phyloP scores from a whole-genome alignment of 108 stramenopile genomes.

The Nitzschia inconspicua region DNA sequence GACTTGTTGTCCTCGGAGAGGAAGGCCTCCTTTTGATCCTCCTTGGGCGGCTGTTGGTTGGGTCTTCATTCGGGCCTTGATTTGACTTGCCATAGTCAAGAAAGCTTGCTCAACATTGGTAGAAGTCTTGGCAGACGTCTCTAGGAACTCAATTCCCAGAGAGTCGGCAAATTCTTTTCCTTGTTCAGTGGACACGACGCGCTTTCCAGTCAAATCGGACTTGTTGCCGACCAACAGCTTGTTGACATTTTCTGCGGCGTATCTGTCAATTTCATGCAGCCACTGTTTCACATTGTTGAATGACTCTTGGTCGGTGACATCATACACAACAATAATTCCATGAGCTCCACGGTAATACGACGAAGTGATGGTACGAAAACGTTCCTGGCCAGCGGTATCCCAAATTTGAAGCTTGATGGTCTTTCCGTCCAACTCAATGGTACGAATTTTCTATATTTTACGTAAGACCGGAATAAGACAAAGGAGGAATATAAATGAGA shows the following conservation, averaged over 20 bases:
- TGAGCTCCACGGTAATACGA: slow-evolving; percentile 97
- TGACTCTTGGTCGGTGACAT: slow-evolving; percentile 93
- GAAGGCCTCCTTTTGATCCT: slow-evolving; percentile 64
- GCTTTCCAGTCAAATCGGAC: slow-evolving; percentile 94
- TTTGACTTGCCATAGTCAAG: slow-evolving; percentile 97
- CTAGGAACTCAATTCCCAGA: slow-evolving; percentile 97
- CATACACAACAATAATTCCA: slow-evolving; percentile 97
- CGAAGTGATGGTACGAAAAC: slow-evolving; percentile 96
- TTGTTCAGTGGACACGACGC: slow-evolving; percentile 94
- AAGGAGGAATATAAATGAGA: not conserved
- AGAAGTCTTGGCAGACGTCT: slow-evolving; percentile 98
- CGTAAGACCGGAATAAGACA: not conserved
- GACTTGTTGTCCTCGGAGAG: slow-evolving; percentile 73
- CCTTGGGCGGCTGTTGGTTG: slow-evolving; percentile 80
- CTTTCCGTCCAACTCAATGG: slow-evolving; percentile 97
- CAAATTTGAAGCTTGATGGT: slow-evolving; percentile 96
- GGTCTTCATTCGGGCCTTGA: slow-evolving; percentile 97
- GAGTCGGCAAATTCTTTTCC: slow-evolving; percentile 98
- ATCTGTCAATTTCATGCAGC: slow-evolving; percentile 99
- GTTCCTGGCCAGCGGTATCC: slow-evolving; percentile 92
- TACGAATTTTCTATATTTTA: slow-evolving; percentile 90
- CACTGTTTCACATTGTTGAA: slow-evolving; percentile 99
- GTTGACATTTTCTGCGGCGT: slow-evolving; percentile 98
- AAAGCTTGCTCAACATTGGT: slow-evolving; percentile 99
- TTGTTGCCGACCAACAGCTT: slow-evolving; percentile 99